Evolutionary conservation across 2,329 filamentous ascomycete species (phyloP), one percentile per base, ranked within the genome.

Genomic region (Penicillium sp.): DNA sequence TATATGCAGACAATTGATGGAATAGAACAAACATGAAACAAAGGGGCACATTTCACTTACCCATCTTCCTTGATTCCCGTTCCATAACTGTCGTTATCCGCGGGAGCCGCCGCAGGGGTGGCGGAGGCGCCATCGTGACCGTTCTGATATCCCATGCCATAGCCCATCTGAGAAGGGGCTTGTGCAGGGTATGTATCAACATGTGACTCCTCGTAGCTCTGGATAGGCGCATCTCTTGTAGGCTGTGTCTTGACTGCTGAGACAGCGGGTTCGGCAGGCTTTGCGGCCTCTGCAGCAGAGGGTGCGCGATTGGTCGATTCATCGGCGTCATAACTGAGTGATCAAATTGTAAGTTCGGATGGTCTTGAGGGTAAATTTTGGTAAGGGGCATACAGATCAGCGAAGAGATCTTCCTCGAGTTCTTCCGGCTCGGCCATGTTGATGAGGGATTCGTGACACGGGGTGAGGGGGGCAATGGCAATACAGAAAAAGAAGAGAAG

Each of bases 321-420:
- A 57, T 87, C 83, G 54, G 84, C 84, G 56, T 88, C 83, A 65
- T 87, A 87, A 52, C 84, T 87, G 55, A 32, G 15, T 31, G 44
- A 48, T 29, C 24, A 39, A 40, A 15, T 25, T 6, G 28, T 58
- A 35, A 61, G 44, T 51, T 4, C 50, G 41, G 44, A 20, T 6
- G 29, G 40, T n/a, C n/a, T 23, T 44, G 4, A 48, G 23, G 23
- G 8, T 9, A 25, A 2, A 15, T 28, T 15, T 13, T 15, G 38
- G 33, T 42, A 43, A 44, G 38, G 44, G 31, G 46, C 89, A 75
- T 78, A 95, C 90, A 95, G 82, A 75, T 95, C 91, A 64, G 90
- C 90, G 72, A 95, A 95, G 73, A 95, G 87, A 79, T 95, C 90
- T 66, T 95, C 91, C 62, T 95, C 90, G 60, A 89, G 84, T 60